Evolutionary conservation across 305 asterid genomes (phyloP).

Genomic region (Plantago lanceolata): DNA sequence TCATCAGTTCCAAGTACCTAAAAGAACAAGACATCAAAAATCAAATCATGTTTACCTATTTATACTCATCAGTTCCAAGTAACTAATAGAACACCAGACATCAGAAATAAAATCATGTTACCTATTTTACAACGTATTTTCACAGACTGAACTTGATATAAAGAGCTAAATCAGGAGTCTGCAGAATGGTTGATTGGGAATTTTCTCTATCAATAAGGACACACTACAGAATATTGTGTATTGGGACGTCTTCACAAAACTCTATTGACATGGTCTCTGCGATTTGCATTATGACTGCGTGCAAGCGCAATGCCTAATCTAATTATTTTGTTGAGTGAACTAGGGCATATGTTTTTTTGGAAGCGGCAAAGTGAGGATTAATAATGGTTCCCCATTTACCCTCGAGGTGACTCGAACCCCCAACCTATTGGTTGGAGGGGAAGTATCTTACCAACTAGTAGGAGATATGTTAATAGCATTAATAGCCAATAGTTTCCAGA

Average conservation of each 20-base stretch:
- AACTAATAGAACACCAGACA: constrained; percentile 32
- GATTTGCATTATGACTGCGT: not conserved
- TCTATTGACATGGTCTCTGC: not conserved
- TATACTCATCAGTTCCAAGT: constrained; percentile 93
- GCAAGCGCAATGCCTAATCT: not conserved
- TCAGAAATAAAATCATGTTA: not conserved
- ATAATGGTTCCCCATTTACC: too few species aligned
- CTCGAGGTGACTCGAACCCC: too few species aligned
- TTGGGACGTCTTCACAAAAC: not conserved
- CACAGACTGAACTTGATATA: not conserved
- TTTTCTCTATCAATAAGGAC: not conserved
- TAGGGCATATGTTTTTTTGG: too few species aligned
- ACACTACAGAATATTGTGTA: not conserved
- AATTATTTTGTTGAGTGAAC: constrained; percentile 1
- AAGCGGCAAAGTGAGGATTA: too few species aligned
- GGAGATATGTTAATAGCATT: too few species aligned
- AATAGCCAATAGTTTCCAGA: too few species aligned
- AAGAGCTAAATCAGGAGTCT: constrained; percentile 2
- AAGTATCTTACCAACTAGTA: too few species aligned
- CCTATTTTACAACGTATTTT: not conserved
- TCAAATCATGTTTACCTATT: constrained; percentile 2
- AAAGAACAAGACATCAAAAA: constrained; percentile 24
- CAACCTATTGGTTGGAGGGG: too few species aligned
- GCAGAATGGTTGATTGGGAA: not conserved
- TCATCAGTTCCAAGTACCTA: constrained; percentile 98